phyloP scores from a whole-genome alignment of 2,329 filamentous ascomycete species.

The Nothomitra cinnamomea region DNA sequence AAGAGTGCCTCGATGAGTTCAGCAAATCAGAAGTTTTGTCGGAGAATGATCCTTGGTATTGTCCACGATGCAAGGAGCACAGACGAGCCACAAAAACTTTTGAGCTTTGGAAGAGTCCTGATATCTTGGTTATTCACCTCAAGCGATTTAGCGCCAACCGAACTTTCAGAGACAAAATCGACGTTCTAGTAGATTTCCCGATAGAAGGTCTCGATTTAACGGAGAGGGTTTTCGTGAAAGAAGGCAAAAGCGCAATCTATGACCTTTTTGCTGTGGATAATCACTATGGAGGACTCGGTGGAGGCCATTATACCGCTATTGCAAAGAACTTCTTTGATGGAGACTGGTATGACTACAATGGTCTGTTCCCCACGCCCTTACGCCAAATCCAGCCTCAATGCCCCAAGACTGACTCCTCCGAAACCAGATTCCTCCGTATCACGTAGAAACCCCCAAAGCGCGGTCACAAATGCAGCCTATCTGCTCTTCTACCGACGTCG shows the following conservation, averaged over 20 bases:
- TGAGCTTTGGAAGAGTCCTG: constrained; percentile 89
- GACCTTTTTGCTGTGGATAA: constrained; percentile 94
- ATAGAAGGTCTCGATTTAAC: constrained; percentile 73
- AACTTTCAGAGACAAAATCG: constrained; percentile 75
- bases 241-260: constrained; percentile 69
- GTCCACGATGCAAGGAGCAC: constrained; percentile 86
- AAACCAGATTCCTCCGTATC: constrained; percentile 50
- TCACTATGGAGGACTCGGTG: constrained; percentile 82
- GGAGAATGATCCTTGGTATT: constrained; percentile 95
- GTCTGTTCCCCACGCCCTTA: constrained; percentile 32
- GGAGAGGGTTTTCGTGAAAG: constrained; percentile 59
- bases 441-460: constrained; percentile 34
- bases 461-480: constrained; percentile 68
- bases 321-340: constrained; percentile 82
- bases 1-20: constrained; percentile 88
- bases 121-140: constrained; percentile 86
- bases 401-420: not conserved
- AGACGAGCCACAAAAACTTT: constrained; percentile 89
- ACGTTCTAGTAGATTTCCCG: constrained; percentile 81
- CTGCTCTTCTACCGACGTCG: constrained; percentile 90
- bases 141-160: constrained; percentile 86
- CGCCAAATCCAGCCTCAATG: not conserved
- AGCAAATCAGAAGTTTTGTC: constrained; percentile 87
- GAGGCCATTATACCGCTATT: constrained; percentile 90
- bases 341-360: constrained; percentile 94